phyloP scores from a whole-genome alignment of 2,329 filamentous ascomycete species.

The Macrophomina phaseolina region DNA sequence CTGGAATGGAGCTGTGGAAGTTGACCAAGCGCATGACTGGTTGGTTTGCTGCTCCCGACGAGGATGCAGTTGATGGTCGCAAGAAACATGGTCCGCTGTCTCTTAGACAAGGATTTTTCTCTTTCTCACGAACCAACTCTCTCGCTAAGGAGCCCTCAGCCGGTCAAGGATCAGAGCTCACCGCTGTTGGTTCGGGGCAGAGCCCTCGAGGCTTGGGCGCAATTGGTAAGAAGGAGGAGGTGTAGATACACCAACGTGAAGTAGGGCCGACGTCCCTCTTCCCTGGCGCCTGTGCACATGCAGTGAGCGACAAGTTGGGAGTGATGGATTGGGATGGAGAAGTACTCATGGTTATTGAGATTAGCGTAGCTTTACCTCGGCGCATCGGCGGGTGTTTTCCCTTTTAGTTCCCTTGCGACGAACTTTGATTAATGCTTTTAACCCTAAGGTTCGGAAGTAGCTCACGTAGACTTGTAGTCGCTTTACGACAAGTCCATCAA shows the following conservation, averaged over 20 bases:
- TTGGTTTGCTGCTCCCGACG: slow-evolving; percentile 32
- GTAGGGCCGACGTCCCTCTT: too few relatives aligned
- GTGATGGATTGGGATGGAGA: too few relatives aligned
- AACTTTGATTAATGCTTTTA: too few relatives aligned
- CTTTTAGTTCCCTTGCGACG: background rate
- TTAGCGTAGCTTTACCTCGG: background rate
- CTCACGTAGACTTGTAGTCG: background rate
- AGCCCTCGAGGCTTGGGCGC: slow-evolving; percentile 3
- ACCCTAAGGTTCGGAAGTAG: background rate
- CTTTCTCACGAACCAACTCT: slow-evolving; percentile 31
- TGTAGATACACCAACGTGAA: background rate
- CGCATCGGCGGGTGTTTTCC: background rate
- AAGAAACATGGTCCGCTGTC: slow-evolving; percentile 17
- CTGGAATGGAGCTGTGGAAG: slow-evolving; percentile 35
- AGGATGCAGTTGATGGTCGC: slow-evolving; percentile 22
- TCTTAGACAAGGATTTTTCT: slow-evolving; percentile 33
- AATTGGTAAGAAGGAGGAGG: slow-evolving; percentile 12
- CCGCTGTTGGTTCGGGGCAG: slow-evolving; percentile 12
- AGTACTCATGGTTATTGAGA: too few relatives aligned
- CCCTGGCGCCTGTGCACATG: too few relatives aligned
- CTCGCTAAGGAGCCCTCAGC: slow-evolving; percentile 23
- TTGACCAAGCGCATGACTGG: slow-evolving; percentile 31
- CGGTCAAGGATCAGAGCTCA: slow-evolving; percentile 6
- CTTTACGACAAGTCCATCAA: too few relatives aligned
- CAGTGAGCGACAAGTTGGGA: too few relatives aligned